Conservation (phyloP, 2,329 filamentous ascomycete species). For the Penicillium verrucosum region DNA sequence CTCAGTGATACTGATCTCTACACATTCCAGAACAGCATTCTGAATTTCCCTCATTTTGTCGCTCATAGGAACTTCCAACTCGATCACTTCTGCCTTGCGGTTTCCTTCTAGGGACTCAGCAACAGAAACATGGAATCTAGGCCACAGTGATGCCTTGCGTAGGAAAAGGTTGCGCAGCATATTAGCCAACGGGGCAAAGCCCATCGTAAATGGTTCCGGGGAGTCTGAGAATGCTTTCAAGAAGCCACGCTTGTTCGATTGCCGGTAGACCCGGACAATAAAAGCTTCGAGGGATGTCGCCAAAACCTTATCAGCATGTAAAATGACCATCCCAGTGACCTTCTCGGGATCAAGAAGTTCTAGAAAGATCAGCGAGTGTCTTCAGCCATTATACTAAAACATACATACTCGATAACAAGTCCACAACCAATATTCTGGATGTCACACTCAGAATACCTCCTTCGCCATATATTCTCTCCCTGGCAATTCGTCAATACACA, state of each 20-base stretch:
- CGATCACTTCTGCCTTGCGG: slow-evolving; percentile 92
- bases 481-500: slow-evolving; percentile 27
- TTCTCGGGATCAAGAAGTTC: slow-evolving; percentile 72
- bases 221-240: slow-evolving; percentile 94
- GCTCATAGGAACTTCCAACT: slow-evolving; percentile 94
- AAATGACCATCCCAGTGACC: slow-evolving; percentile 78
- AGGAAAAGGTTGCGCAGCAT: slow-evolving; percentile 94
- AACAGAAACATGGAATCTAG: slow-evolving; percentile 87
- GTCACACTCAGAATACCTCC: slow-evolving; percentile 96
- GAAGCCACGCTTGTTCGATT: slow-evolving; percentile 91
- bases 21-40: slow-evolving; percentile 90
- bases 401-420: slow-evolving; percentile 69
- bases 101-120: slow-evolving; percentile 86
- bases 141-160: slow-evolving; percentile 84
- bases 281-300: slow-evolving; percentile 92
- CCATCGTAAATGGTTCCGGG: slow-evolving; percentile 83
- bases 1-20: slow-evolving; percentile 90
- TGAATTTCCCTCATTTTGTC: slow-evolving; percentile 91
- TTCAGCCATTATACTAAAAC: background rate
- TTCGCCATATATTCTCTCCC: slow-evolving; percentile 86
- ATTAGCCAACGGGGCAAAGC: slow-evolving; percentile 80
- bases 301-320: slow-evolving; percentile 80
- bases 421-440: slow-evolving; percentile 89
- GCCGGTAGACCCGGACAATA: slow-evolving; percentile 86
- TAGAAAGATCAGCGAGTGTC: slow-evolving; percentile 21